phyloP scores from a whole-genome alignment of 2,329 filamentous ascomycete species.

The Colletotrichum liriopes region DNA sequence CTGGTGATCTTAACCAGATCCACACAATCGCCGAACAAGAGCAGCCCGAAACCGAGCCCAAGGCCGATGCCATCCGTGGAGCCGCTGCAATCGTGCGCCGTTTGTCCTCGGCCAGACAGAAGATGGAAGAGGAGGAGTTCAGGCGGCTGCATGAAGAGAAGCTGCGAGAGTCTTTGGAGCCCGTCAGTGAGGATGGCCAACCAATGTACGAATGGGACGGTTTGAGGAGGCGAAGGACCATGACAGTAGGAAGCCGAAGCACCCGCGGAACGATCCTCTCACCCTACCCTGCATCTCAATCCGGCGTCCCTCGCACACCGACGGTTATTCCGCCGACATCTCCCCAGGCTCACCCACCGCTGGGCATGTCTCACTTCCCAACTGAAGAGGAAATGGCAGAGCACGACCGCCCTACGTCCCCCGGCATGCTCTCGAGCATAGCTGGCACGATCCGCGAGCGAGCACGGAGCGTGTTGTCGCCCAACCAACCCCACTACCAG shows the following conservation, averaged over 20 bases:
- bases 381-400: conserved; percentile 74
- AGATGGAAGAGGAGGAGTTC: conserved; percentile 85
- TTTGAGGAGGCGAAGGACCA: conserved; percentile 79
- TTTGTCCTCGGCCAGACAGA: conserved; percentile 81
- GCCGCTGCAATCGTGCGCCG: conserved; percentile 89
- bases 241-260: conserved; percentile 57
- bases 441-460: conserved; percentile 69
- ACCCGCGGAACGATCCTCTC: conserved; percentile 40
- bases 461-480: conserved; percentile 58
- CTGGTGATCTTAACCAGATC: conserved; percentile 93
- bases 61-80: conserved; percentile 95
- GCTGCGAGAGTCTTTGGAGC: conserved; percentile 77
- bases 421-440: conserved; percentile 68
- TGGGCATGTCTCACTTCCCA: conserved; percentile 91
- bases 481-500: conserved; percentile 58
- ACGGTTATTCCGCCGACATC: conserved; percentile 34
- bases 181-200: conserved; percentile 83
- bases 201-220: conserved; percentile 89
- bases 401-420: conserved; percentile 64
- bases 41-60: conserved; percentile 95
- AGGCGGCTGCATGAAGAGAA: conserved; percentile 86
- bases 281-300: conserved; percentile 23
- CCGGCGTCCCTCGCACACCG: conserved; percentile 48
- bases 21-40: conserved; percentile 95
- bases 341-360: conserved; percentile 73